phyloP scores from a whole-genome alignment of 305 asterid species.

The Fraxinus sp. region DNA sequence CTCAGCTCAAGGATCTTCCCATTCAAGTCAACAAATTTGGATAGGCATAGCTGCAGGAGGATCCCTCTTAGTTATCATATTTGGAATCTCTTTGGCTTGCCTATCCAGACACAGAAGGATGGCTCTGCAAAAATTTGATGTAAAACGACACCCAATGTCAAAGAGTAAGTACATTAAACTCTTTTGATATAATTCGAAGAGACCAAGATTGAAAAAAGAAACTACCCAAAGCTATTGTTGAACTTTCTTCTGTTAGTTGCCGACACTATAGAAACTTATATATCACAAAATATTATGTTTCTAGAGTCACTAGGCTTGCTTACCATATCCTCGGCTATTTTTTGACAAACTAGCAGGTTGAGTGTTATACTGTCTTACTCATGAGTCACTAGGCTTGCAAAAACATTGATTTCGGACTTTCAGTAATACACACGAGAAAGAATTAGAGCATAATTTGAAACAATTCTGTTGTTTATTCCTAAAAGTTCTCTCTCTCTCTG shows the following conservation, averaged over 20 bases:
- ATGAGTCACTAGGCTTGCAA: too few relatives aligned
- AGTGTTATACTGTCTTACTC: background rate
- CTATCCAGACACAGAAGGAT: constrained; percentile 40
- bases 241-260: background rate
- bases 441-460: background rate
- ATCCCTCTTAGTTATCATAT: constrained; percentile 37
- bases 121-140: constrained; percentile 29
- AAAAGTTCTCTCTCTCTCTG: background rate
- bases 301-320: background rate
- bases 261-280: background rate
- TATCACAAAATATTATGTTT: background rate
- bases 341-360: background rate
- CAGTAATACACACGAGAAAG: background rate
- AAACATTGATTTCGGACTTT: background rate
- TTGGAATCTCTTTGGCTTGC: constrained; percentile 39
- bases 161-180: constrained; percentile 54
- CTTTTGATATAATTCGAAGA: background rate
- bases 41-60: constrained; percentile 53
- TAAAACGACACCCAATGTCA: constrained; percentile 54
- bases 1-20: constrained; percentile 33
- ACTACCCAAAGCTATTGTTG: background rate
- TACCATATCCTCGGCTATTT: background rate
- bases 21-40: constrained; percentile 34
- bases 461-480: background rate
- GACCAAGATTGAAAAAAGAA: background rate